Percentiles rank a stretch among this genome's conserved stretches.
phyloP scores from a whole-genome alignment of 2,329 filamentous ascomycete genomes.

The Stemphylium lycopersici region DNA sequence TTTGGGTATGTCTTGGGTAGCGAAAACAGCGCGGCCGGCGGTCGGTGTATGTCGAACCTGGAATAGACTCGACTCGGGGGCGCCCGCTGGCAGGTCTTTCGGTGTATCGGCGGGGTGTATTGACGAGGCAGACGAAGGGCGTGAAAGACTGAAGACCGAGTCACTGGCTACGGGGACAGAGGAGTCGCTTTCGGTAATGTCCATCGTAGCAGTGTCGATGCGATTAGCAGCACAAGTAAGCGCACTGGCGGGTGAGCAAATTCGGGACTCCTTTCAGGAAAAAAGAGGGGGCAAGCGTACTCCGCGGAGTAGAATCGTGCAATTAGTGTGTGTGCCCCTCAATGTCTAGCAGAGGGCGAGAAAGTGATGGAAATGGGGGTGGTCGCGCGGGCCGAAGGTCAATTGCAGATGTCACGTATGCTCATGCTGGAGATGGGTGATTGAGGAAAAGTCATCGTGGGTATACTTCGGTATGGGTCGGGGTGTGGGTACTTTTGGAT shows the following conservation, averaged over 20 bases:
- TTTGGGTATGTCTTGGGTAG: conserved; percentile 41
- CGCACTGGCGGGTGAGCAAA: neutral
- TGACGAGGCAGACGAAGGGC: conserved; percentile 21
- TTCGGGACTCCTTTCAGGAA: neutral
- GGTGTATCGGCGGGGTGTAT: conserved; percentile 6
- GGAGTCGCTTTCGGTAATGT: conserved; percentile 12
- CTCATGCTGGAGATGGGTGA: conserved; percentile 31
- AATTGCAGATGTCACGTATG: conserved; percentile 44
- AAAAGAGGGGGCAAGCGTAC: neutral
- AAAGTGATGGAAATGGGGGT: conserved; percentile 4
- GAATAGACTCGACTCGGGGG: conserved; percentile 41
- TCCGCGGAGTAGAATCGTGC: conserved; percentile 1
- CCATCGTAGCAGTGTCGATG: conserved; percentile 13
- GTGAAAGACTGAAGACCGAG: conserved; percentile 21
- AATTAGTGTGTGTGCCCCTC: conserved; percentile 1
- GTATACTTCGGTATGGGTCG: conserved; percentile 2
- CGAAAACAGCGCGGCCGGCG: conserved; percentile 55
- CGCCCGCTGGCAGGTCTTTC: conserved; percentile 27
- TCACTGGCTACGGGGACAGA: conserved; percentile 15
- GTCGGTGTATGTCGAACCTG: conserved; percentile 49
- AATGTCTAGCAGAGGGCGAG: neutral
- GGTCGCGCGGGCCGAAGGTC: conserved; percentile 18
- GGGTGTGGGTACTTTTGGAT: conserved; percentile 5
- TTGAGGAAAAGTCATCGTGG: conserved; percentile 37
- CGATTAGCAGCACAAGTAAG: conserved; percentile 6